A percentile compares a stretch with the other conserved stretches of the same genome.
phyloP scores from a whole-genome alignment of 345 rosid genomes.

The Rubroshorea leprosula region DNA sequence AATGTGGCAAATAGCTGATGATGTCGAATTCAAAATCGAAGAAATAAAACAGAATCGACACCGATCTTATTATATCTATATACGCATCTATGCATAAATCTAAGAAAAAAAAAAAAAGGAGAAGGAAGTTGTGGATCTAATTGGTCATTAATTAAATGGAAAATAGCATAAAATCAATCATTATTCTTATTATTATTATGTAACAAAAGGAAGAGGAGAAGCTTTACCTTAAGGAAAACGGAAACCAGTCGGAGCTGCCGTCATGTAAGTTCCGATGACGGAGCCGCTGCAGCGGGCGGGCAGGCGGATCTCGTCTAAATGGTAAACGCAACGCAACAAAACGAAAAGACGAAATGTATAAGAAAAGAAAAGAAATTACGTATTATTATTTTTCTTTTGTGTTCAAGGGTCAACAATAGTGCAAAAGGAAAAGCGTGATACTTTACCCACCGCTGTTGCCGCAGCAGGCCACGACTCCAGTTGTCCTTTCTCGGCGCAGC shows the following conservation, averaged over 20 bases:
- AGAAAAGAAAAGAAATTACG: not conserved
- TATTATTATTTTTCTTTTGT: too few relatives aligned
- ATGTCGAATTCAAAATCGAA: not conserved
- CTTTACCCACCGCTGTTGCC: slow-evolving; percentile 10
- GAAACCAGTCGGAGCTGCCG: not conserved
- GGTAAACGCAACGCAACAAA: not conserved
- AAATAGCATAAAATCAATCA: too few relatives aligned
- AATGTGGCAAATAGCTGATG: not conserved
- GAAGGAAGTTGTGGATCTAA: not conserved
- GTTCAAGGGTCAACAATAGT: not conserved
- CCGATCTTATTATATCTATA: too few relatives aligned
- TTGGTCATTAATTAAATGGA: not conserved
- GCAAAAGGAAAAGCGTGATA: not conserved
- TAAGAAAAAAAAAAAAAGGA: too few relatives aligned
- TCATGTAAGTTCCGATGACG: not conserved
- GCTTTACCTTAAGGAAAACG: not conserved
- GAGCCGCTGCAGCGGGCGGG: not conserved
- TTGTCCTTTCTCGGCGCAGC: not conserved
- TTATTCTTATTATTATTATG: too few relatives aligned
- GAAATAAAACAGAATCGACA: too few relatives aligned
- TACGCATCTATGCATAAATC: too few relatives aligned
- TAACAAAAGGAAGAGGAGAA: not conserved
- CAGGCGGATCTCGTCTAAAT: not conserved
- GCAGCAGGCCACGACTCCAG: not conserved
- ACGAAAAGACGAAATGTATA: not conserved